phyloP scores from a whole-genome alignment of 1,139 yeast species.

The Sugiyamaella castrensis region DNA sequence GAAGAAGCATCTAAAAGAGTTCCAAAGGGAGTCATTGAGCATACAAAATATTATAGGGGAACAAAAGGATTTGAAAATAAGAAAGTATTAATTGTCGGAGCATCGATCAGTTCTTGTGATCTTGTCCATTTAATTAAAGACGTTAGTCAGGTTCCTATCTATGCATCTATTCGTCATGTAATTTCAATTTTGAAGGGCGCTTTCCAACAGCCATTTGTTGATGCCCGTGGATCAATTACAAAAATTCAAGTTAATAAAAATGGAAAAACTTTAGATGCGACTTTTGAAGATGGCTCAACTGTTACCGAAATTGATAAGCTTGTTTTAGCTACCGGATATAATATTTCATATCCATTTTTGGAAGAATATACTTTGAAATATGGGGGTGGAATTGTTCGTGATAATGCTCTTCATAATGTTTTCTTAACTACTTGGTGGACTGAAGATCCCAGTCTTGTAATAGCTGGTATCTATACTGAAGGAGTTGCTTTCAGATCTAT shows the following conservation, averaged over 20 bases:
- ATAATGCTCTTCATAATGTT: conserved; percentile 19
- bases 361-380: conserved; percentile 19
- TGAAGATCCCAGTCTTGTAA: conserved; percentile 23
- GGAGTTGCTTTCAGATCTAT: conserved; percentile 24
- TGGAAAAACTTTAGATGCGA: conserved; percentile 6
- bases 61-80: conserved; percentile 15
- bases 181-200: conserved; percentile 16
- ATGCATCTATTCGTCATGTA: conserved; percentile 20
- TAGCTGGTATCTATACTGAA: conserved; percentile 22
- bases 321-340: conserved; percentile 26
- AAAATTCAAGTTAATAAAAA: conserved; percentile 32
- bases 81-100: conserved; percentile 19
- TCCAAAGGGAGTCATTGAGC: conserved; percentile 9
- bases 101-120: conserved; percentile 19
- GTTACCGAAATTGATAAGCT: conserved; percentile 20
- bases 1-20: conserved; percentile 5
- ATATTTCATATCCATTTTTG: conserved; percentile 22
- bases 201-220: conserved; percentile 27
- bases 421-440: conserved; percentile 29
- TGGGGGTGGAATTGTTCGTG: conserved; percentile 22
- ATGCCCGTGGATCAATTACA: conserved; percentile 17
- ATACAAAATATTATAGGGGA: conserved; percentile 19
- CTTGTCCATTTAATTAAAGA: conserved; percentile 16
- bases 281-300: conserved; percentile 19
- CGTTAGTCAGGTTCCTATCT: conserved; percentile 22